Base-by-base conservation (phyloP, 108 stramenopile species). In the Conticribra guillardii region DNA sequence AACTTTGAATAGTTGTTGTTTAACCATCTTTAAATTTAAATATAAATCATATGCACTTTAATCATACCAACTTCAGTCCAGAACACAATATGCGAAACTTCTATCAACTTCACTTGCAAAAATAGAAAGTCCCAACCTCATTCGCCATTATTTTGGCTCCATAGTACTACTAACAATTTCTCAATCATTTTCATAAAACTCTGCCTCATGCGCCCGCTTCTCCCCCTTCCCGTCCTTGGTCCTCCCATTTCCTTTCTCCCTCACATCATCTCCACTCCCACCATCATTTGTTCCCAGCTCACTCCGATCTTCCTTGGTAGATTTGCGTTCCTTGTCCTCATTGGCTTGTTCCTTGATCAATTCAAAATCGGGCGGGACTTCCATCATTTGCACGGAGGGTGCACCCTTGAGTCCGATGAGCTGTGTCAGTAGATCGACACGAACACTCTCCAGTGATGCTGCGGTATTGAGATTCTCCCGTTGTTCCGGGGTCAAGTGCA, bases 301-400 rank as follows among this genome's bases (percentile, higher is more conserved):
- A 32, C 51, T 56, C 14, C 68, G 34, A 32, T 54, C 52, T 52
- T 56, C 67, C 37, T 31, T 62, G 30, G 76, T 69, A 9, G 48
- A 55, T 21, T 29, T 49, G 0, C 68, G 53, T 53, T 77, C 76
- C 63, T 69, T 65, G 51, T 73, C 77, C 41, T 64, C 71, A 52
- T 64, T 64, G 30, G 79, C 78, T 4, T 82, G 65, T 48, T 82
- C 84, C 60, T 74, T 68, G 16, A 80, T 73, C 8, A 71, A 23
- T 58, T 82, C 80, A 81, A 92, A 96, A 32, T 86, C 70, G 18
- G 95, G 94, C 17, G 95, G 97, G 11, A 93, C 89, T 57, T 96
- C 91, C 49, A 94, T 87, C 87, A 97, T 90, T 70, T 92, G 94
- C n/a, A 98, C 93, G 21, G 80, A 81, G 15, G 97, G 97, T 1